Evolutionary conservation across 2,329 filamentous ascomycete genomes (phyloP), one percentile per base, ranked within the genome.

Genomic region (Penicillium glabrum): DNA sequence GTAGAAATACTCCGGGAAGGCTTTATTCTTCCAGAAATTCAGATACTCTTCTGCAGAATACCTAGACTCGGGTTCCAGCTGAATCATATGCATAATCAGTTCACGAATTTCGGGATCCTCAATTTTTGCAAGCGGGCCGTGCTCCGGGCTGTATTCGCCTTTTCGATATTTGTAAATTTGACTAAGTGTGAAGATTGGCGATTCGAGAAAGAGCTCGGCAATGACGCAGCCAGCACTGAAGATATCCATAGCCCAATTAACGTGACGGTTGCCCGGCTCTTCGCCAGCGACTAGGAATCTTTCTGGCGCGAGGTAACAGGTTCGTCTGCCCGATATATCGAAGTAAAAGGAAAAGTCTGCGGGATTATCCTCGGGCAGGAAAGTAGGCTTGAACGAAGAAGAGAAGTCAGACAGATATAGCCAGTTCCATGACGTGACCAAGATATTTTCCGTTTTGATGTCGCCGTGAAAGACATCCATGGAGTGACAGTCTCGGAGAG

Each of bases 351-450:
- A 96, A 69, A 98, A 99, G 68, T 98, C 92, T 16, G 91, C 93
- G 1, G 95, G 95, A 68, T 99, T 98, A 69, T 99, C 93, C 73
- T 97, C 93, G 3, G 95, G 95, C 3, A 99, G 81, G 73, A 91
- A 91, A 5, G 93, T 90, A 11, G 93, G 95, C 71, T 99, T 99
- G 79, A 96, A 98, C 0, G 90, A 89, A 0, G 93, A 92, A 4
- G 93, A 96, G 73, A 98, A 99, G 74, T 99, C 95, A n/a, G 93
- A 89, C 37, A 99, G 83, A 72, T 98, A 99, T 2, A 99, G 83
- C 95, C 96, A 99, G 77, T 98, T 97, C 95, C 95, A 99, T 7
- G 95, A 98, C 0, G 95, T 99, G 50, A 99, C 93, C 47, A 99
- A 80, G 35, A 96, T 86, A 68, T 99, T 99, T 75, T 99, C 93